Evolutionary conservation across 805 yeast species (phyloP).

Genomic region (Kuraishia borneana): DNA sequence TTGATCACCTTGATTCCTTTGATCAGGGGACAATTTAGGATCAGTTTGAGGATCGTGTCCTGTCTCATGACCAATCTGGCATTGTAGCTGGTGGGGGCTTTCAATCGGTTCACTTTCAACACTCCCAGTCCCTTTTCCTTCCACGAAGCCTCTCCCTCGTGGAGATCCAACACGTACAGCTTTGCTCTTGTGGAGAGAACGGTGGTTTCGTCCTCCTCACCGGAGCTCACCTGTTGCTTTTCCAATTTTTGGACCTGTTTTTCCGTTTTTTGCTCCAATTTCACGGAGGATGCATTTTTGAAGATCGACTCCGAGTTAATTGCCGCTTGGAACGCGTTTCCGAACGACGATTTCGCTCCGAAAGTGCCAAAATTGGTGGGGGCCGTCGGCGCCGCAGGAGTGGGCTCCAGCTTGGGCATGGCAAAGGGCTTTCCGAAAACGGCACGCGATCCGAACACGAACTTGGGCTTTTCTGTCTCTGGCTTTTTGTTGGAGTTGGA

Average conservation of each 20-base stretch:
- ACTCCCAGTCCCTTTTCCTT: constrained; percentile 90
- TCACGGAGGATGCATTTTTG: constrained; percentile 11
- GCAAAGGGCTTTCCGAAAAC: constrained; percentile 42
- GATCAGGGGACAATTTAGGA: constrained; percentile 63
- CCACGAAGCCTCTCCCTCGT: constrained; percentile 72
- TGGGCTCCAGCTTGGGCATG: constrained; percentile 23
- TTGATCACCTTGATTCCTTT: constrained; percentile 50
- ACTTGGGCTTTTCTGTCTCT: constrained; percentile 25
- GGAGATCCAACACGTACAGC: constrained; percentile 61
- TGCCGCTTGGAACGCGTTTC: constrained; percentile 45
- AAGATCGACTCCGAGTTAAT: constrained; percentile 45
- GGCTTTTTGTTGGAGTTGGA: constrained; percentile 1
- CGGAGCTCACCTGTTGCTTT: constrained; percentile 59
- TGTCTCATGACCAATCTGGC: constrained; percentile 85
- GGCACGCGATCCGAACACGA: constrained; percentile 46
- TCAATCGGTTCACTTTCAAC: constrained; percentile 56
- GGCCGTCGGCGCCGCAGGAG: constrained; percentile 8
- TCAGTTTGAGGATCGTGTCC: constrained; percentile 72
- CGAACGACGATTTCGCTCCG: constrained; percentile 34
- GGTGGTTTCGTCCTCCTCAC: constrained; percentile 79
- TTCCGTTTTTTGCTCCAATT: constrained; percentile 17
- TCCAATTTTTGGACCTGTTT: constrained; percentile 45
- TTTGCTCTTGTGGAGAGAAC: constrained; percentile 65
- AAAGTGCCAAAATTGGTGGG: constrained; percentile 11
- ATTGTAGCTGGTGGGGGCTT: constrained; percentile 20